Percentiles rank a stretch among this genome's conserved stretches.
These are phyloP conservation scores for Meyerozyma carpophila DNA, from an alignment of 1,139 yeast genomes.

Conservation along the genomic window DNA sequence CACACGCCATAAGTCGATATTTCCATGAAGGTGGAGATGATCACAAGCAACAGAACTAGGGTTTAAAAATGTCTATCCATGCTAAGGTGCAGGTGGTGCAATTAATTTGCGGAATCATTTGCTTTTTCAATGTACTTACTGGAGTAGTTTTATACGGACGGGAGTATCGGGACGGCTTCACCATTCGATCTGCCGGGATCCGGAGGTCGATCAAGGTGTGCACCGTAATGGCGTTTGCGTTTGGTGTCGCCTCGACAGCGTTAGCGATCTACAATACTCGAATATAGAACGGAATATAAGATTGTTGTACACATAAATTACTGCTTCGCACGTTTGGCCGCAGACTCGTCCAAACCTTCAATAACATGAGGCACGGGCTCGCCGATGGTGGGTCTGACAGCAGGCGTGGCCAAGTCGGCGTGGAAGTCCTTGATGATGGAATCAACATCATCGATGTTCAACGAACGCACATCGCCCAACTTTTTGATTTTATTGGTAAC, in stretches of 20 bases:
- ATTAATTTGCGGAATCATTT: not conserved
- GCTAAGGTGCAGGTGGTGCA: not conserved
- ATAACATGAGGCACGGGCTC: constrained; percentile 14
- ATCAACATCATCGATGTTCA: constrained; percentile 95
- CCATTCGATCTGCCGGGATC: not conserved
- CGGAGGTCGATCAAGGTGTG: not conserved
- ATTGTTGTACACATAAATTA: constrained; percentile 3
- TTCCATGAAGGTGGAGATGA: not conserved
- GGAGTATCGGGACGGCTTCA: not conserved
- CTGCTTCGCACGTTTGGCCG: constrained; percentile 8
- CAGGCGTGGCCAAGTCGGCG: constrained; percentile 47
- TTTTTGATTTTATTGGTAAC: constrained; percentile 89
- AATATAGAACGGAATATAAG: constrained; percentile 1
- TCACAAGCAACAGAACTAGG: not conserved
- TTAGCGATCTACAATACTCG: constrained; percentile 6
- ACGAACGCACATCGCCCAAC: constrained; percentile 91
- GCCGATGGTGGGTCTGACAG: constrained; percentile 11
- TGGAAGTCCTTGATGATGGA: constrained; percentile 94
- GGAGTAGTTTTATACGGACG: not conserved
- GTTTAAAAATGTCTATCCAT: not conserved
- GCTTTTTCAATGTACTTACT: not conserved
- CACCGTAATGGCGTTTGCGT: not conserved
- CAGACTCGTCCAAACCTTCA: constrained; percentile 15
- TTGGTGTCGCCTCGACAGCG: not conserved
- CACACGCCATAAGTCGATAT: not conserved